phyloP scores from a whole-genome alignment of 2,329 filamentous ascomycete species.

The Dendrostoma leiphaemia region DNA sequence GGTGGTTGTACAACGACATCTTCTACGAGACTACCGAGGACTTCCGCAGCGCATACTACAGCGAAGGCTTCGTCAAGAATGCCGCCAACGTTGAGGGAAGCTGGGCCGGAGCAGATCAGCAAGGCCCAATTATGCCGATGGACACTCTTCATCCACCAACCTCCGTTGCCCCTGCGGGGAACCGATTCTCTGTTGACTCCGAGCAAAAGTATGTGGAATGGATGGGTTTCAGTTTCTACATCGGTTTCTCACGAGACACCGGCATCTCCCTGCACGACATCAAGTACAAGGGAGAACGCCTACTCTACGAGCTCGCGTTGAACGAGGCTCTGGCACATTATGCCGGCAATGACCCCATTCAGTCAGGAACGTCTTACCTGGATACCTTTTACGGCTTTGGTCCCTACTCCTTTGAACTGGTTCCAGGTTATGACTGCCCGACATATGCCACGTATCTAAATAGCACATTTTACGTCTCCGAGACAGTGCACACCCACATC shows the following conservation, averaged over 20 bases:
- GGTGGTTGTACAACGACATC: conserved; percentile 54
- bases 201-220: conserved; percentile 45
- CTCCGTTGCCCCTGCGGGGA: conserved; percentile 34
- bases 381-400: conserved; percentile 49
- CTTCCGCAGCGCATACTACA: conserved; percentile 43
- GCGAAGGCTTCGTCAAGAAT: conserved; percentile 43
- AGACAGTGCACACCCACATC: conserved; percentile 42
- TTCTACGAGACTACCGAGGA: conserved; percentile 49
- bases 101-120: conserved; percentile 42
- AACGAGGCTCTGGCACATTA: conserved; percentile 56
- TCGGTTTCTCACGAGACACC: conserved; percentile 45
- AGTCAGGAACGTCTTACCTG: conserved; percentile 43
- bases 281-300: conserved; percentile 49
- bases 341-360: conserved; percentile 44
- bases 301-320: conserved; percentile 55
- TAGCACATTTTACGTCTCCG: conserved; percentile 40
- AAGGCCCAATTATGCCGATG: conserved; percentile 34
- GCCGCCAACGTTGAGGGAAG: conserved; percentile 45
- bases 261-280: conserved; percentile 52
- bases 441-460: conserved; percentile 49
- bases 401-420: conserved; percentile 40
- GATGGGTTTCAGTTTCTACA: conserved; percentile 53
- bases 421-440: conserved; percentile 52
- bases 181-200: conserved; percentile 40
- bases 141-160: conserved; percentile 36